Evolutionary conservation across 495 filamentous ascomycete species (phyloP).

Genomic region (Talaromyces wortmannii): DNA sequence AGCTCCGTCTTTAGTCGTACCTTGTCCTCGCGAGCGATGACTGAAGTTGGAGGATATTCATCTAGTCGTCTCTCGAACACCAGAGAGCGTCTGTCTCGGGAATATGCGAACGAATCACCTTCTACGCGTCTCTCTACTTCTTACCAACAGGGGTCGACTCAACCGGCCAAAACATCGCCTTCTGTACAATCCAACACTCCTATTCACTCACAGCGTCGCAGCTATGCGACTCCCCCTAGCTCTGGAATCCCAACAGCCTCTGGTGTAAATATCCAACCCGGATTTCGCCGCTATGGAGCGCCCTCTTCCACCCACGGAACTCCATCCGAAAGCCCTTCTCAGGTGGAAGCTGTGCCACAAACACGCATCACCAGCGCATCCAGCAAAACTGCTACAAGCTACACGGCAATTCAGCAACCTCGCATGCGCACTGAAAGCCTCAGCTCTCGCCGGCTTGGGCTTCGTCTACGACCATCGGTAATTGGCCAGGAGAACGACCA

Average conservation of each 20-base stretch:
- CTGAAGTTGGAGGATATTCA: slow-evolving; percentile 26
- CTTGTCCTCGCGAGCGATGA: slow-evolving; percentile 27
- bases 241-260: slow-evolving; percentile 33
- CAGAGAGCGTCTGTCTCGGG: slow-evolving; percentile 33
- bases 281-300: slow-evolving; percentile 39
- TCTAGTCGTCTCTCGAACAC: slow-evolving; percentile 20
- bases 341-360: slow-evolving; percentile 15
- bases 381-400: slow-evolving; percentile 31
- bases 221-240: slow-evolving; percentile 26
- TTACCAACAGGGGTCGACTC: slow-evolving; percentile 25
- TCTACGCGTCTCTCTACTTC: slow-evolving; percentile 15
- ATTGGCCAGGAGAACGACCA: slow-evolving; percentile 19
- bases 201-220: slow-evolving; percentile 21
- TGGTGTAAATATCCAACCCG: slow-evolving; percentile 36
- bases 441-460: slow-evolving; percentile 28
- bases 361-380: slow-evolving; percentile 32
- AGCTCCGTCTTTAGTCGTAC: slow-evolving; percentile 16
- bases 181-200: slow-evolving; percentile 34
- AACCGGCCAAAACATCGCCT: slow-evolving; percentile 24
- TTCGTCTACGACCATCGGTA: slow-evolving; percentile 25
- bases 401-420: slow-evolving; percentile 33
- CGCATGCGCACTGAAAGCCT: slow-evolving; percentile 35
- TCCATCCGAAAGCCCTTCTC: slow-evolving; percentile 11
- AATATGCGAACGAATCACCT: slow-evolving; percentile 20
- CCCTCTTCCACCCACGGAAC: slow-evolving; percentile 11